phyloP scores from a whole-genome alignment of 2,329 filamentous ascomycete genomes.

The Claviceps sp. region DNA sequence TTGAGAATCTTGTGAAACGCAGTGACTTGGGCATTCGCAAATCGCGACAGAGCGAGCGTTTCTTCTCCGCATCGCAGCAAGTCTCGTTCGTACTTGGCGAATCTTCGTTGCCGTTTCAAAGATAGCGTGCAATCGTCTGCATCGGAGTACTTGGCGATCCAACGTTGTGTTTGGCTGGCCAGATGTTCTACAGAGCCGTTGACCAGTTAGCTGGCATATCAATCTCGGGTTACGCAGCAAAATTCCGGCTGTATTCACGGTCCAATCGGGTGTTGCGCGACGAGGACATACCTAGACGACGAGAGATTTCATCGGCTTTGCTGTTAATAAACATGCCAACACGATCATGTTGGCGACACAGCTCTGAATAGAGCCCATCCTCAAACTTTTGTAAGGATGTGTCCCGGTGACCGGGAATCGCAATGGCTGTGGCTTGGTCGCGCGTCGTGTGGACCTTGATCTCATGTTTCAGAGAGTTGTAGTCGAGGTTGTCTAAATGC shows the following conservation, averaged over 20 bases:
- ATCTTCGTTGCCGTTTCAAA: conserved; percentile 35
- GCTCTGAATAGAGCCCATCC: conserved; percentile 53
- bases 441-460: conserved; percentile 70
- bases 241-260: neutral
- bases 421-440: conserved; percentile 54
- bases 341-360: conserved; percentile 63
- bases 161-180: conserved; percentile 31
- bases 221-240: neutral
- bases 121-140: conserved; percentile 20
- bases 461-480: conserved; percentile 72
- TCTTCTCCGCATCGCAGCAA: conserved; percentile 53
- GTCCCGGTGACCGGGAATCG: conserved; percentile 60
- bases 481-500: conserved; percentile 65
- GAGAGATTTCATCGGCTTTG: conserved; percentile 65
- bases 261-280: neutral
- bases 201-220: neutral
- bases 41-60: conserved; percentile 55
- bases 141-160: conserved; percentile 30
- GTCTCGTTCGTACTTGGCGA: conserved; percentile 40
- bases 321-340: conserved; percentile 67
- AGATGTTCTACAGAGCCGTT: conserved; percentile 29
- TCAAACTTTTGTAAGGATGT: conserved; percentile 50
- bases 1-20: conserved; percentile 76
- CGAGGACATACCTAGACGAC: conserved; percentile 47
- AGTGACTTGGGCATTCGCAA: conserved; percentile 58